Conservation (phyloP, 2,329 filamentous ascomycete species). For the Colletotrichum somersetense region DNA sequence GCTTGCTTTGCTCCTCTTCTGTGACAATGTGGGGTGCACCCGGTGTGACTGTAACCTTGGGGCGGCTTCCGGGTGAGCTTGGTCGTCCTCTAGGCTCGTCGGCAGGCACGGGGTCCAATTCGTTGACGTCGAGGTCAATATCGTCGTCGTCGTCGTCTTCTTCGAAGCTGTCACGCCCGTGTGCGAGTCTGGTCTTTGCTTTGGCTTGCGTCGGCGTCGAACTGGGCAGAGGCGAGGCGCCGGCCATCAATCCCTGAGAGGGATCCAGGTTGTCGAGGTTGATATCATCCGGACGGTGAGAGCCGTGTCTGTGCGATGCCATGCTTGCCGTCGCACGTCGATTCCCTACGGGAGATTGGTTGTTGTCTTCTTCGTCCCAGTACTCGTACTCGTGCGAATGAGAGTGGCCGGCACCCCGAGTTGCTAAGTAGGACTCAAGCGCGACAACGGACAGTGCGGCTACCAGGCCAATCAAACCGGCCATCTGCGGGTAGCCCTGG, state of each 20-base stretch:
- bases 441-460: conserved; percentile 85
- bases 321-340: conserved; percentile 48
- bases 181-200: conserved; percentile 30
- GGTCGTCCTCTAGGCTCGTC: conserved; percentile 28
- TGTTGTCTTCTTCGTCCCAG: conserved; percentile 61
- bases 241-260: conserved; percentile 68
- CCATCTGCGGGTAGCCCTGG: conserved; percentile 81
- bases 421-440: conserved; percentile 90
- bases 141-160: conserved; percentile 64
- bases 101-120: conserved; percentile 62
- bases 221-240: conserved; percentile 69
- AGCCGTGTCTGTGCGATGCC: conserved; percentile 53
- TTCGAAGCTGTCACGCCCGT: conserved; percentile 41
- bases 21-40: conserved; percentile 44
- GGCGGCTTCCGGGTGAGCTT: conserved; percentile 48
- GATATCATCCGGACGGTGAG: conserved; percentile 62
- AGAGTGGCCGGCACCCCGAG: conserved; percentile 72
- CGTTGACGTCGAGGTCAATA: conserved; percentile 71
- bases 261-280: conserved; percentile 64
- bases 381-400: conserved; percentile 64
- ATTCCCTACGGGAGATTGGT: conserved; percentile 43
- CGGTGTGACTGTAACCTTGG: conserved; percentile 34
- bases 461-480: conserved; percentile 85
- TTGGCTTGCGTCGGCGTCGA: conserved; percentile 58
- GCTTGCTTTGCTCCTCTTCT: conserved; percentile 72